Evolutionary conservation across 2,329 filamentous ascomycete species (phyloP), one percentile per base, ranked within the genome.

Genomic region (Graphium sp.): DNA sequence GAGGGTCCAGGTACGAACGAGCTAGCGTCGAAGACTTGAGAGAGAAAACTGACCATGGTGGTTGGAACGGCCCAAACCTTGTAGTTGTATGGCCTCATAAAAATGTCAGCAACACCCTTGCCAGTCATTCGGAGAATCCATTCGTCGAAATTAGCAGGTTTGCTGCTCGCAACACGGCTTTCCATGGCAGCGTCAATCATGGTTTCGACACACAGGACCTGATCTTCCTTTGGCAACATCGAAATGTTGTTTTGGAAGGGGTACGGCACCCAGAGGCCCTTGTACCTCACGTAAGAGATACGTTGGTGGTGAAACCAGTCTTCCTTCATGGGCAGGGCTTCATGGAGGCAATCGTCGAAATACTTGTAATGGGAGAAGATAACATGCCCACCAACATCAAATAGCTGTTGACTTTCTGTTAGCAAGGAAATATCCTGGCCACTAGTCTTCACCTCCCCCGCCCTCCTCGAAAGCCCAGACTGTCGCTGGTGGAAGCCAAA

Each of bases 281-380:
- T 87, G 77, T 84, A 94, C 50, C 89, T 85, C 43, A 98, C 87
- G 55, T 98, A 98, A 38, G 89, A 98, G 59, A 98, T 89, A 52
- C 89, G 85, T 67, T 98, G 79, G 65, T 98, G 89, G 40, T 74
- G 82, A 61, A 79, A 95, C 89, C 89, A 98, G 62, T 98, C 89
- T 34, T 82, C 77, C 34, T 84, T 73, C 49, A 83, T 83, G 46
- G 89, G 89, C 23, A 98, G 75, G 30, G 89, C 89, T 67, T 98
- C 89, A 54, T 95, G 72, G 51, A 98, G 77, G 64, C 82, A 91
- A 66, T 98, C 89, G 61, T 98, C 89, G 55, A 98, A 98, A 74
- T 98, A 98, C 65, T 94, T 94, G 78, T 98, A 98, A 72, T 94
- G 85, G 44, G 85, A 94, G 71, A 94, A 94, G 62, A 94, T 94